Evolutionary conservation across 2,329 filamentous ascomycete genomes (phyloP).

Genomic region (Sporothrix euskadiensis): DNA sequence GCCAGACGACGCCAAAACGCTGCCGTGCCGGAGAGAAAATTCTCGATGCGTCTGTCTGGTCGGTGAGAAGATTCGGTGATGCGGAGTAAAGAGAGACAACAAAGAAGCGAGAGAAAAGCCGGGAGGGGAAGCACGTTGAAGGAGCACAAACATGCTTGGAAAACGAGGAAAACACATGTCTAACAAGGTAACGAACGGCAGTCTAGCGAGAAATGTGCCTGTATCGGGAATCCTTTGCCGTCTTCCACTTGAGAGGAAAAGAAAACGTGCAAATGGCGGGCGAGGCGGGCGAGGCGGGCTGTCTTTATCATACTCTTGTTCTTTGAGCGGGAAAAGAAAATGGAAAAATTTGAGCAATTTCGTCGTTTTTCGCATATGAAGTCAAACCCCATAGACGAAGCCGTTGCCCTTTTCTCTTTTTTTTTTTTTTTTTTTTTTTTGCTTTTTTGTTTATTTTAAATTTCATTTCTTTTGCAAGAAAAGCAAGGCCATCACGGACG

Average conservation of each 20-base stretch:
- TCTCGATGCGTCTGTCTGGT: background rate
- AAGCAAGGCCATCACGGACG: background rate
- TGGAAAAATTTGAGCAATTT: background rate
- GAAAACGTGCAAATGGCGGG: background rate
- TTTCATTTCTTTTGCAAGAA: background rate
- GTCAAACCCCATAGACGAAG: background rate
- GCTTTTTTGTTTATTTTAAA: background rate
- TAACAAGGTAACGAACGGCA: constrained; percentile 6
- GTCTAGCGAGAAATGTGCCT: background rate
- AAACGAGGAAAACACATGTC: constrained; percentile 24
- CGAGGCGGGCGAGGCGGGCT: background rate
- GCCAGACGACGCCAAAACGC: background rate
- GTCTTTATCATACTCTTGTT: background rate
- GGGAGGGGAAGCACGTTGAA: too few species aligned
- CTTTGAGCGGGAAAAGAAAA: background rate
- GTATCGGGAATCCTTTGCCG: background rate
- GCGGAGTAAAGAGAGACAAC: background rate
- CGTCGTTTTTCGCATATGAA: background rate
- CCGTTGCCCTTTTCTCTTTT: background rate
- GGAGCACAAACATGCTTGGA: constrained; percentile 6
- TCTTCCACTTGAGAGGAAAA: background rate
- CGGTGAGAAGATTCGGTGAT: background rate
- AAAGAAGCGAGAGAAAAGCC: background rate
- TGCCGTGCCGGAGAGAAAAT: background rate
- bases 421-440: background rate